phyloP scores from a whole-genome alignment of 495 filamentous ascomycete species.

The Aspergillus kassunensis region DNA sequence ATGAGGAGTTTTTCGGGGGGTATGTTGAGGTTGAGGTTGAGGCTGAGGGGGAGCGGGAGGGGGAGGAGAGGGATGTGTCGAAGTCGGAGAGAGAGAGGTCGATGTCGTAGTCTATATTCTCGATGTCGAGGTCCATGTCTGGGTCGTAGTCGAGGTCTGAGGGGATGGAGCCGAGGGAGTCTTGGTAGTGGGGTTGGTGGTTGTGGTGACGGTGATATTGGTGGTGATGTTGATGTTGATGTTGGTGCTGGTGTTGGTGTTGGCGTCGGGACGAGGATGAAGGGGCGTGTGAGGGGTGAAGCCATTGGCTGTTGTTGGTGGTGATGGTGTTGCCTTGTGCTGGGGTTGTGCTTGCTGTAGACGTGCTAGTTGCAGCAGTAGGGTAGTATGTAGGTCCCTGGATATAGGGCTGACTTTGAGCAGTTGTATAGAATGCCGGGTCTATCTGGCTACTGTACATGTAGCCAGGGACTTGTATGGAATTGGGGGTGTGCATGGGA shows the following conservation, averaged over 20 bases:
- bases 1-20: not conserved
- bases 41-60: not conserved
- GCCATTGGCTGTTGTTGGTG: not conserved
- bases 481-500: not conserved
- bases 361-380: not conserved
- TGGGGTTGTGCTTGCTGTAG: not conserved
- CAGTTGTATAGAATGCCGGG: not conserved
- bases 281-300: constrained; percentile 3
- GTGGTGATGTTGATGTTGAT: constrained; percentile 5
- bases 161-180: not conserved
- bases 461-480: not conserved
- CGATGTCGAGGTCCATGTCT: constrained; percentile 6
- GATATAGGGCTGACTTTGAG: not conserved
- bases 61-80: not conserved
- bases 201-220: not conserved
- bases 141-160: constrained; percentile 2
- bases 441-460: not conserved
- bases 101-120: constrained; percentile 5
- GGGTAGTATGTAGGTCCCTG: not conserved
- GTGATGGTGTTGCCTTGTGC: not conserved
- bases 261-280: not conserved
- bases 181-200: not conserved
- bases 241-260: not conserved
- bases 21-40: not conserved
- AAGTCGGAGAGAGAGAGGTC: constrained; percentile 2